Conservation (phyloP, 306 rosid genomes). For the Pyrus communis region DNA sequence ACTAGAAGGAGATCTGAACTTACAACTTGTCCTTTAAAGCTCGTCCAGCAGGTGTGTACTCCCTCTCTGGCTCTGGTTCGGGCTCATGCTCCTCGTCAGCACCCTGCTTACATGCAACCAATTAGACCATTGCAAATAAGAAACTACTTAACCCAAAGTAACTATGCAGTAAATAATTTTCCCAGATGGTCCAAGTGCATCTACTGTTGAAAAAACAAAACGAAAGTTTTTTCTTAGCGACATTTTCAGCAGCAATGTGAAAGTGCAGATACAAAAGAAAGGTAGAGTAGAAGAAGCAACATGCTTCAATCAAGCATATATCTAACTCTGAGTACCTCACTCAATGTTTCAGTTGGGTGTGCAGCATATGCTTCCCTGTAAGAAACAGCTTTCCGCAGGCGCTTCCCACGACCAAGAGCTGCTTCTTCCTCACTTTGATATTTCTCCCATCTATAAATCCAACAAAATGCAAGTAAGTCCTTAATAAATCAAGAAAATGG, state of each 20-base stretch:
- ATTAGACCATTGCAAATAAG: constrained; percentile 5
- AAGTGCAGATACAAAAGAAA: constrained; percentile 7
- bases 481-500: neutral
- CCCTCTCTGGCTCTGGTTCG: constrained; percentile 89
- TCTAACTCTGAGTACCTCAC: constrained; percentile 57
- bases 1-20: constrained; percentile 25
- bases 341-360: constrained; percentile 69
- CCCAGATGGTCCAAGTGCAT: neutral
- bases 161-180: neutral
- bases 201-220: neutral
- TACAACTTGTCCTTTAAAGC: constrained; percentile 83
- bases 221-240: neutral
- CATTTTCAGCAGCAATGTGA: neutral
- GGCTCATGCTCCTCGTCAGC: constrained; percentile 71
- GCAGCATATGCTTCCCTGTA: constrained; percentile 90
- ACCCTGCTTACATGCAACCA: constrained; percentile 49
- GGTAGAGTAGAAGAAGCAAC: constrained; percentile 1
- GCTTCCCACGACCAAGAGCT: constrained; percentile 95
- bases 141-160: neutral
- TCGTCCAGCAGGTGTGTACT: constrained; percentile 96
- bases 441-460: constrained; percentile 81
- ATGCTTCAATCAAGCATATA: constrained; percentile 21
- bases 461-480: constrained; percentile 1
- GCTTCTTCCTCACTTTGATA: constrained; percentile 99
- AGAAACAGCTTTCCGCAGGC: constrained; percentile 91